Base-by-base conservation (phyloP, 1,139 yeast genomes). In the Meyerozyma smithsonii region DNA sequence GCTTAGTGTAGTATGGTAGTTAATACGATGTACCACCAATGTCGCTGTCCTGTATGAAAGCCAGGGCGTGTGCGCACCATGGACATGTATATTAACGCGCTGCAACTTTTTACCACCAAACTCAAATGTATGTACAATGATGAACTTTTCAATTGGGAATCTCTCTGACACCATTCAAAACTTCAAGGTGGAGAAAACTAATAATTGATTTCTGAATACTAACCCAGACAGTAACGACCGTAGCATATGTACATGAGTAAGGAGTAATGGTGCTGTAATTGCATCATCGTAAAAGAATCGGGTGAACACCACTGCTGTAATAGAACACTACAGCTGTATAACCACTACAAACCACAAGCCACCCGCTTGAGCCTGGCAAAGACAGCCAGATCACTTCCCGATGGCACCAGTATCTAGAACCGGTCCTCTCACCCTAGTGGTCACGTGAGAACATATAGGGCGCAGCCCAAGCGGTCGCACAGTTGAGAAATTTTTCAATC, bases 81-180 rank as follows among this genome's bases (percentile, higher is more conserved):
- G 12, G n/a, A 11, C 25, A 23, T 23, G 12, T 11, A 11, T 12
- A 23, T 23, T 11, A 23, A 4, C n/a, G 25, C 8, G 20, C 34
- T 12, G 20, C 34, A 17, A 14, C 25, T n/a, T 19, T 32, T 19
- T 32, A 10, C 25, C n/a, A n/a, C n/a, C n/a, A n/a, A n/a, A n/a
- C n/a, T n/a, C n/a, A n/a, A n/a, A n/a, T n/a, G 30, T 26, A 26
- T 26, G 30, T 35, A 36, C 32, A 25, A 52, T 60, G 63, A 57
- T 58, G 63, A 59, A 52, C 34, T 41, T 49, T 49, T 61, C 62
- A 59, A 60, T 59, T 61, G 66, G 66, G 66, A 61, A 61, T 61
- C 64, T 61, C 66, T 61, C 65, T 60, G 64, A 61, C 64, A 55
- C 30, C 30, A 59, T 54, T 61, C 61, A 54, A 55, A 56, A 54